phyloP scores from a whole-genome alignment of 2,329 filamentous ascomycete species.

The Curvularia eragrostidis region DNA sequence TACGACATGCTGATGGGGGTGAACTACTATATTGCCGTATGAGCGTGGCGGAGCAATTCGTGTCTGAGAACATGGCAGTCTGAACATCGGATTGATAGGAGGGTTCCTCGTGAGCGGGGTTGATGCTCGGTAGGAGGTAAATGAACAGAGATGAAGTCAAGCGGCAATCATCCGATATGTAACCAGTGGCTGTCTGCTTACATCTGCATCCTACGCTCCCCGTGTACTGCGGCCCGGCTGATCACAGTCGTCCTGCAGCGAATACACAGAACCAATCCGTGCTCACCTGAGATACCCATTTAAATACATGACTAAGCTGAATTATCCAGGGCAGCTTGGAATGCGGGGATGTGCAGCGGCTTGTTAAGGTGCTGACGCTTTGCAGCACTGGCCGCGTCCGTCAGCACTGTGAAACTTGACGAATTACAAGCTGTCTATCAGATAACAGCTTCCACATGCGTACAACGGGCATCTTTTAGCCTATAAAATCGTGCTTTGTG shows the following conservation, averaged over 20 bases:
- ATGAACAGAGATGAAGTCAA: slow-evolving; percentile 3
- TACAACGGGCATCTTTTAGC: slow-evolving; percentile 8
- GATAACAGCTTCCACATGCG: background rate
- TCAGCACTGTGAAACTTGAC: slow-evolving; percentile 17
- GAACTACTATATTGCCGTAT: background rate
- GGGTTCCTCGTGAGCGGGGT: background rate
- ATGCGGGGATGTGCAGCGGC: slow-evolving; percentile 10
- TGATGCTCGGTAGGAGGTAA: background rate
- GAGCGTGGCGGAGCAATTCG: background rate
- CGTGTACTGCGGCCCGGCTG: background rate
- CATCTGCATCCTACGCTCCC: background rate
- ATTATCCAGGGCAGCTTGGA: slow-evolving; percentile 5
- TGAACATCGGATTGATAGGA: background rate
- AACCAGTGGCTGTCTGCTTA: background rate
- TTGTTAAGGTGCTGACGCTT: slow-evolving; percentile 9
- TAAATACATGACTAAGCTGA: slow-evolving; percentile 17
- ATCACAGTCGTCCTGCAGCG: background rate
- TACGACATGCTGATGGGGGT: background rate
- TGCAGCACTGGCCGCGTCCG: slow-evolving; percentile 1
- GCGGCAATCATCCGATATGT: background rate
- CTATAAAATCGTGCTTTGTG: slow-evolving; percentile 8
- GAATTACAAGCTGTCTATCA: slow-evolving; percentile 1
- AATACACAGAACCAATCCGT: background rate
- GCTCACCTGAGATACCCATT: slow-evolving; percentile 5
- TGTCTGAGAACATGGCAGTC: background rate